phyloP scores from a whole-genome alignment of 805 yeast species.

The Saccharomyces eubayanus region DNA sequence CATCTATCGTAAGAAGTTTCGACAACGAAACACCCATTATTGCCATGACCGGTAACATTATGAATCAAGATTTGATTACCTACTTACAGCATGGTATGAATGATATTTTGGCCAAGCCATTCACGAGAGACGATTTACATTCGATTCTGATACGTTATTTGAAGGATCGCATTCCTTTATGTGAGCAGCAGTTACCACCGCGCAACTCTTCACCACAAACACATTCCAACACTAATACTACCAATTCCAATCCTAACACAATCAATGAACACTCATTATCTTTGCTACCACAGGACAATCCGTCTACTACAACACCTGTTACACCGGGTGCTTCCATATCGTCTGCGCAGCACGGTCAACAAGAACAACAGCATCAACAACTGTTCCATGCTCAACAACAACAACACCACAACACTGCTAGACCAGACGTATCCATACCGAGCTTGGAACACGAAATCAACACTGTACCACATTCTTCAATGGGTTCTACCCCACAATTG shows the following conservation, averaged over 20 bases:
- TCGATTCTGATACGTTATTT: conserved; percentile 70
- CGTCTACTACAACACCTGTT: not conserved
- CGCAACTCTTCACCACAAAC: conserved; percentile 2
- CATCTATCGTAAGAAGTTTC: conserved; percentile 77
- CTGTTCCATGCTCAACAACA: not conserved
- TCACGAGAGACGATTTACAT: conserved; percentile 77
- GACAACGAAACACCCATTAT: conserved; percentile 83
- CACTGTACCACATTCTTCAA: not conserved
- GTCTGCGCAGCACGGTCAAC: not conserved
- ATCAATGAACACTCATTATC: not conserved
- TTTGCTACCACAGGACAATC: not conserved
- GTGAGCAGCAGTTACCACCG: conserved; percentile 18
- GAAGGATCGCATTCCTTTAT: conserved; percentile 38
- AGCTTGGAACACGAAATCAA: not conserved
- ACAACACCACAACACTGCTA: not conserved
- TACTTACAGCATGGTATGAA: conserved; percentile 85
- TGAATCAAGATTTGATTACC: conserved; percentile 69
- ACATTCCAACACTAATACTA: conserved; percentile 1
- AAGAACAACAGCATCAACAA: conserved; percentile 1
- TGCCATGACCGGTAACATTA: conserved; percentile 89
- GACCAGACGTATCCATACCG: not conserved
- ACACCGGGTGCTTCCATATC: not conserved
- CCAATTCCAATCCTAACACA: not conserved
- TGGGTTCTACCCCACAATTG: not conserved
- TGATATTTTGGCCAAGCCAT: conserved; percentile 89